phyloP scores from a whole-genome alignment of 495 filamentous ascomycete species.

The Xylaria cubensis region DNA sequence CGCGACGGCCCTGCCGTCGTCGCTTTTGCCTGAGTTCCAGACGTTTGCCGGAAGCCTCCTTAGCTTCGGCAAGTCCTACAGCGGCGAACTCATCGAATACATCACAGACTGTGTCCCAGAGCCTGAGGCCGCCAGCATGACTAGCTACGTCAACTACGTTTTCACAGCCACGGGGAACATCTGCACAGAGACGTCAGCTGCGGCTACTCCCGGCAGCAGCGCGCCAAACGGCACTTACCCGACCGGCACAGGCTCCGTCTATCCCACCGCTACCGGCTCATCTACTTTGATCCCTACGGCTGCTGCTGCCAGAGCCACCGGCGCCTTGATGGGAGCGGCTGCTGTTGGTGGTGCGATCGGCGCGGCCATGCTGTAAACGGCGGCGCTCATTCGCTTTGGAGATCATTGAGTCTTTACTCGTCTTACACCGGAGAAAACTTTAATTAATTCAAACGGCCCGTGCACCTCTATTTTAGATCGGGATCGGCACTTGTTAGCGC shows the following conservation, averaged over 20 bases:
- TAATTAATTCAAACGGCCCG: too few relatives aligned
- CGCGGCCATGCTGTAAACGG: conserved; percentile 6
- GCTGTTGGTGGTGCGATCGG: conserved; percentile 5
- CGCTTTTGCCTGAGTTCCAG: conserved; percentile 1
- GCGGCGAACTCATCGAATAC: neutral
- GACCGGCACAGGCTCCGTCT: neutral
- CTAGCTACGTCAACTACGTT: conserved; percentile 5
- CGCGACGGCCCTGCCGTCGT: conserved; percentile 8
- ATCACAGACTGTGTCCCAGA: conserved; percentile 9
- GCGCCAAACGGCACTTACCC: neutral
- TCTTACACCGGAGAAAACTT: too few relatives aligned
- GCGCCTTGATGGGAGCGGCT: conserved; percentile 3
- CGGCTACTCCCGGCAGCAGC: conserved; percentile 1
- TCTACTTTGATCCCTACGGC: conserved; percentile 3
- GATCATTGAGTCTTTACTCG: neutral
- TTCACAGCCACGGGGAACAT: neutral
- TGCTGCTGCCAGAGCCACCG: conserved; percentile 12
- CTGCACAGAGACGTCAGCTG: neutral
- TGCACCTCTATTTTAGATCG: too few relatives aligned
- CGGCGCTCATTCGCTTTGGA: neutral
- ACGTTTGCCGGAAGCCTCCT: neutral
- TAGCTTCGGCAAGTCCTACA: neutral
- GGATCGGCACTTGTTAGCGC: too few relatives aligned
- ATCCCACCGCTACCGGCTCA: neutral
- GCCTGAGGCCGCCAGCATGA: neutral